Base-by-base conservation (phyloP, 2,329 filamentous ascomycete genomes). In the Paecilomyces variotii region DNA sequence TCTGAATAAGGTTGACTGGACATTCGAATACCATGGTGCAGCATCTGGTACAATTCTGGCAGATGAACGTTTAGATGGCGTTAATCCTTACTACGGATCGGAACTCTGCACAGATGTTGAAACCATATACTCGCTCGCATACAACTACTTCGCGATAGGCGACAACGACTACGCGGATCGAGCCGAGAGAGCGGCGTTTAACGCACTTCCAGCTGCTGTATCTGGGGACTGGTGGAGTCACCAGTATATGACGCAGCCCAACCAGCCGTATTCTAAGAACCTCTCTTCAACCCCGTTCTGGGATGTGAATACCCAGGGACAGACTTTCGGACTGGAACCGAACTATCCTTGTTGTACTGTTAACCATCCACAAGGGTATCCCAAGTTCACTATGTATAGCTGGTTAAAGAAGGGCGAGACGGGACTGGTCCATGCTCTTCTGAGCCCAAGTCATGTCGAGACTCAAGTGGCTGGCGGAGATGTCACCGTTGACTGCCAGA, bases 301-400 rank as follows among this genome's bases (percentile, higher is more conserved):
- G 57, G 82, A 82, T 57, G 77, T 79, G 26, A 76, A 78, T 54
- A 69, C 66, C 4, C 66, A 68, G 28, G 76, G 76, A 1, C 75
- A 79, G 45, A 79, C 78, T 0, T 84, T 80, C 64, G 81, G 80
- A 1, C 69, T 83, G 12, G 80, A 82, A 58, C 79, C 79, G 1
- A 75, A 81, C 34, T 83, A 72, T 58, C 74, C 74, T 1, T 85
- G 82, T 68, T 85, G 82, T 63, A 83, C 82, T 1, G 82, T 85
- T 59, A 85, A 85, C 59, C 80, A 84, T 62, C 79, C 77, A 1
- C 81, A 84, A 63, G 83, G 79, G 7, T 82, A 79, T 60, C 81
- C 83, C 0, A 84, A 84, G 62, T 84, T 81, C 58, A 65, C 81
- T 0, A 75, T 79, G 9, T 73, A 76, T 58, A 77, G 76, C 59